Base-by-base conservation (phyloP, 23 red algal genomes). In the Pyropia yezoensis region DNA sequence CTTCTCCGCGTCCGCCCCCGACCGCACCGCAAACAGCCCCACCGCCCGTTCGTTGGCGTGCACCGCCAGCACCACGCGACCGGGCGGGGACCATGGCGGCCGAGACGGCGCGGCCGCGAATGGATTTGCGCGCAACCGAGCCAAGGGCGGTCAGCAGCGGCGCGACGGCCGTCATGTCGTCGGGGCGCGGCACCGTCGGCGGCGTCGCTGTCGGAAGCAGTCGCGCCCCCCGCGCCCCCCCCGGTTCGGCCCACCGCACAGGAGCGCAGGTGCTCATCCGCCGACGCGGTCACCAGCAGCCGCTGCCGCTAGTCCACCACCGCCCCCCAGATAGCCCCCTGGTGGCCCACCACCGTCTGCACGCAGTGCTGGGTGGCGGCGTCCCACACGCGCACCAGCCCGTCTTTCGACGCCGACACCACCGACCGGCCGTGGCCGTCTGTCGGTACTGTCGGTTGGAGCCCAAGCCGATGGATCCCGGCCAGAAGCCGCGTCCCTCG, bases 291-390 rank as follows among this genome's bases (percentile, higher is more conserved):
- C 4, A 96, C 28, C 26, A 96, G 64, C 20, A 96, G 52, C 49
- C 49, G 30, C 57, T 69, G 50, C 16, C 49, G 51, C 9, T 65
- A 33, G 26, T 69, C 67, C 1, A 88, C 33, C 14, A 51, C 25
- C 50, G 72, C 33, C 33, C 69, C 52, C 83, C 83, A 89, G 13
- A 89, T 60, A 24, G 83, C 91, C 15, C 74, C 78, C 28, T 58
- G 91, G 61, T 79, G 55, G n/a, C 77, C 82, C 32, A 85, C 83
- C 33, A 96, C 49, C 2, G 91, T 89, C 56, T 96, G 91, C 20
- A 96, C 63, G 65, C 91, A 96, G 39, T 74, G 63, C 54, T 83
- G 79, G 18, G 69, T 56, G 17, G 59, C 64, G 12, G 72, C 54
- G 34, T 96, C 83, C 33, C 57, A 83, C 6, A 96, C 73, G 54